Evolutionary conservation across 1,284 basidiomycete genomes (phyloP).

Genomic region (Xanthoconium separans): DNA sequence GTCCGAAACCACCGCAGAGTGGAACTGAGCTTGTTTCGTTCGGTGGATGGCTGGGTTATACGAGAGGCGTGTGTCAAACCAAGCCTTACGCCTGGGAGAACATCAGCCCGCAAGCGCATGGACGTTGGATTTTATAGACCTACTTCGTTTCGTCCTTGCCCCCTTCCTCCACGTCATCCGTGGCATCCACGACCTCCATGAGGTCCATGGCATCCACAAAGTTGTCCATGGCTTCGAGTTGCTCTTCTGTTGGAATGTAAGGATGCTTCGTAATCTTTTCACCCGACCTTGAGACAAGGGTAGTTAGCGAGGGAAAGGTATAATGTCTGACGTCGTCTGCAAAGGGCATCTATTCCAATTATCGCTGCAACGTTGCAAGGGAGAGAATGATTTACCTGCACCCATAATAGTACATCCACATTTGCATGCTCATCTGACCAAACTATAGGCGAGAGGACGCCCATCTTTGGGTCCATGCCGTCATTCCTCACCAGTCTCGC

Average conservation of each 20-base stretch:
- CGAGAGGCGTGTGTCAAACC: slow-evolving; percentile 77
- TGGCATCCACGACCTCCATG: slow-evolving; percentile 76
- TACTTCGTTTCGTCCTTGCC: slow-evolving; percentile 70
- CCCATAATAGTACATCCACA: slow-evolving; percentile 81
- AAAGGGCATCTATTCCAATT: slow-evolving; percentile 76
- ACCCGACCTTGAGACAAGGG: slow-evolving; percentile 75
- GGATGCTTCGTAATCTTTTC: slow-evolving; percentile 74
- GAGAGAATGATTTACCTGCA: slow-evolving; percentile 52
- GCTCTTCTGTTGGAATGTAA: slow-evolving; percentile 79
- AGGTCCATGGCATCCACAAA: slow-evolving; percentile 89
- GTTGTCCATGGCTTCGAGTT: slow-evolving; percentile 79
- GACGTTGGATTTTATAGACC: slow-evolving; percentile 17
- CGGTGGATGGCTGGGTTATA: slow-evolving; percentile 92
- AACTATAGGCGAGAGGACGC: slow-evolving; percentile 63
- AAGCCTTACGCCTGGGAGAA: slow-evolving; percentile 53
- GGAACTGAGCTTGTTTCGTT: slow-evolving; percentile 89
- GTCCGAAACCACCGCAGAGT: slow-evolving; percentile 77
- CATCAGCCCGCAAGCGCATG: neutral
- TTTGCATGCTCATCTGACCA: slow-evolving; percentile 43
- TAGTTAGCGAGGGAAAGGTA: slow-evolving; percentile 81
- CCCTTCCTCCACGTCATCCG: slow-evolving; percentile 78
- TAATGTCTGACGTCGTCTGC: slow-evolving; percentile 90
- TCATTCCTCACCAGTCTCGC: slow-evolving; percentile 78
- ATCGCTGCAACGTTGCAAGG: neutral
- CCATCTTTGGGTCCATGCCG: slow-evolving; percentile 82